Evolutionary conservation across 2,329 filamentous ascomycete species (phyloP), one percentile per base, ranked within the genome.

Genomic region (Emmonsia crescens): DNA sequence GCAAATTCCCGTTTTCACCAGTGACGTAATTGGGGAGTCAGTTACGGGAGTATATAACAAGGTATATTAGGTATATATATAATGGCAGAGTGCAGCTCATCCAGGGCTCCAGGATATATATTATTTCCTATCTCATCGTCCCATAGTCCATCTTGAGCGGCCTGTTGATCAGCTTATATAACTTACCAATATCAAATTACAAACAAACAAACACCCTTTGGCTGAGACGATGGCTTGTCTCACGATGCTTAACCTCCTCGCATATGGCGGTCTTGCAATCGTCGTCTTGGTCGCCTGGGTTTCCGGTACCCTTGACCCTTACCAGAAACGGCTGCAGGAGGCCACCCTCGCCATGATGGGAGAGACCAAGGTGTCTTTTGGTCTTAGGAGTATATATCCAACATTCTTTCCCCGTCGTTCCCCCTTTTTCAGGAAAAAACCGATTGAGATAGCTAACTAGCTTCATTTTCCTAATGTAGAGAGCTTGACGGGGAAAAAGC

Each of bases 291-390:
- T 42, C 21, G 70, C 70, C 3, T 73, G 71, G 71, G 68, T 72
- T 29, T 64, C 65, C 5, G 71, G 71, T 31, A 63, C 64, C n/a
- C 63, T 72, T 9, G 71, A 72, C 57, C 64, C 66, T 12, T 69
- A 70, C 49, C 70, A 73, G 62, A 69, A 69, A 49, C 63, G 63
- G 33, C 57, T 69, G 3, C 70, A 73, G 59, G 70, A 73, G 38
- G 60, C 70, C 0, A n/a, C 70, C 4, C 62, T 73, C 0, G 67
- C 71, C 29, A 63, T 62, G 29, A 70, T 72, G 66, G 71, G 70
- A 0, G 71, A 72, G 54, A 72, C 64, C 4, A 72, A 69, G 42
- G 65, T 66, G 0, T 69, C 68, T 1, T 70, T 69, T 61, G 64
- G 65, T 21, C 16, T 71, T 24, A 71, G 70, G 48, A 70, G 69